These are phyloP conservation scores for Mycena kentingensis DNA, from an alignment of 768 basidiomycete species.

Conservation along the genomic window DNA sequence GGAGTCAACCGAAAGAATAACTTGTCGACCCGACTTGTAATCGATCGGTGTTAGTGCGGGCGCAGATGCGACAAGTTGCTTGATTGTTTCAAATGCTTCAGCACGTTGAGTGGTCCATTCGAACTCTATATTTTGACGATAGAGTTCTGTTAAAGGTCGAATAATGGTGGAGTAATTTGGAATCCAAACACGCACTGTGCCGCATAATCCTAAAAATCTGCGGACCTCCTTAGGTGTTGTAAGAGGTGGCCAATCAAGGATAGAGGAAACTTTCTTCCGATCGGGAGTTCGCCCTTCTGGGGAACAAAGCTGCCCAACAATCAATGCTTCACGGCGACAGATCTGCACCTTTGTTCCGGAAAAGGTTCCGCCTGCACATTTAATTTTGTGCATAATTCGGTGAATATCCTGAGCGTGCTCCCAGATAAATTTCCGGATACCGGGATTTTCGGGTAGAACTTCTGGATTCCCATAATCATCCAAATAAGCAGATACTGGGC, in stretches of 20 bases:
- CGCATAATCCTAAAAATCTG: conserved; percentile 4
- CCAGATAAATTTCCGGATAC: no score
- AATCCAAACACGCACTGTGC: conserved; percentile 20
- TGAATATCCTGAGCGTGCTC: conserved; percentile 23
- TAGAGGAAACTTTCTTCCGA: no score
- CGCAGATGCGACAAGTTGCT: not conserved
- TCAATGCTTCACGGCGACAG: no score
- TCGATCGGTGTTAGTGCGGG: no score
- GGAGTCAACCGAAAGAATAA: no score
- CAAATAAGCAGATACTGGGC: conserved; percentile 17
- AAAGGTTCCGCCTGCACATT: no score
- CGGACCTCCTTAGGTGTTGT: no score
- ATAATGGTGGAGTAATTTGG: conserved; percentile 10
- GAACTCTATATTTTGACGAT: not conserved
- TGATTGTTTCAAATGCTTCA: not conserved
- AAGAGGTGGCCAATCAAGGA: no score
- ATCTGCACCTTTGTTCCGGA: no score
- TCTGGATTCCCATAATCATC: conserved; percentile 4
- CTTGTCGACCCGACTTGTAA: no score
- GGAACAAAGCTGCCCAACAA: no score
- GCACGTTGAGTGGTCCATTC: not conserved
- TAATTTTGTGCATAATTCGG: conserved; percentile 24
- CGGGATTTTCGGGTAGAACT: conserved; percentile 18
- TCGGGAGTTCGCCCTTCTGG: no score
- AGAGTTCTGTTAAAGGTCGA: not conserved